Base-by-base conservation (phyloP, 106 monocot genomes). In the Acanthochlamys bracteata region DNA sequence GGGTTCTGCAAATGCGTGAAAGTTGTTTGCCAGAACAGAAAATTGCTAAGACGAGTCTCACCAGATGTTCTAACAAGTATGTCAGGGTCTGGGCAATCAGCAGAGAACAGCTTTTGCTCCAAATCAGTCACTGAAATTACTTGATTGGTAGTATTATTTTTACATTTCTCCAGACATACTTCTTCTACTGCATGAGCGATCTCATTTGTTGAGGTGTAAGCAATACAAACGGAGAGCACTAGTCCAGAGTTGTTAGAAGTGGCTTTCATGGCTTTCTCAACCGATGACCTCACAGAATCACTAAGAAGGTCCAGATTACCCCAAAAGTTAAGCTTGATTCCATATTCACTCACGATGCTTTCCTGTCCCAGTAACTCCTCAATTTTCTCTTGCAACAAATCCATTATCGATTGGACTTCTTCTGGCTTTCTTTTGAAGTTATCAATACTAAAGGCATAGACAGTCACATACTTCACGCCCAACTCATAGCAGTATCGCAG, bases 21-120 rank as follows among this genome's bases (percentile, higher is more conserved):
- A 11, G 42, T 20, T 0, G 65, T 73, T 41, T 74, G 74, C 74
- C 74, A 74, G 41, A 74, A 67, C 6, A 74, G 55, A 41, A 74
- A 74, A 22, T 74, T 74, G 56, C 74, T 74, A 40, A 74, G 61
- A 12, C 74, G 67, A 15, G 67, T 74, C 67, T 74, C 74, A 7
- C 74, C 74, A 7, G 67, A 67, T 25, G 74, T 74, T 46, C 74
- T 67, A 11, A 74, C 43, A 2, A 74, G 20, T 20, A 74, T 55
- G 54, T 74, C 67, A 53, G 68, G 67, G 11, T 74, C 68, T 1
- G 74, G 61, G 61, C 41, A 67, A 21, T 20, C 59, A 17, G 17
- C 33, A 0, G 33, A 45, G 55, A 67, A 67, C 67, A 74, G 33
- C 25, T 74, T 40, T 10, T 10, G 23, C 61, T 74, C 60, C 53